Base-by-base conservation (phyloP, 2,329 filamentous ascomycete species). In the Arthrinium puccinioides region DNA sequence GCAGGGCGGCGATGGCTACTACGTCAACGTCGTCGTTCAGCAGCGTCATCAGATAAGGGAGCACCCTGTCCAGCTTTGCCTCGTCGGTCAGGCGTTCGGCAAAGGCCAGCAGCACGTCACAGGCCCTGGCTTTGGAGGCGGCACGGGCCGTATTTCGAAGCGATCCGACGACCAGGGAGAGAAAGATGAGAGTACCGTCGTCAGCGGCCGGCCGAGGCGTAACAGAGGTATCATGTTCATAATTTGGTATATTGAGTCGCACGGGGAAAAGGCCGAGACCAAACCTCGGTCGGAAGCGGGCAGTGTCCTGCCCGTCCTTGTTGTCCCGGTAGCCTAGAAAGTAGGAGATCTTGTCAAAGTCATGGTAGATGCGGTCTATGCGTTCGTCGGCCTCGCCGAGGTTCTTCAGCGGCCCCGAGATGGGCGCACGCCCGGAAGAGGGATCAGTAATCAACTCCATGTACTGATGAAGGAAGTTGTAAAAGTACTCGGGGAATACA, bases 281-380 rank as follows among this genome's bases (percentile, higher is more conserved):
- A 8, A 78, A 67, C 27, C 70, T 64, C 3, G 66, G 63, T 4
- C 66, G 61, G 4, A 66, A 56, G 18, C 62, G 54, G 20, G 51
- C 48, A 15, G 52, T 43, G 16, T 55, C 47, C 1, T 47, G 38
- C 4, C 47, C 39, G 9, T 55, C 47, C 11, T 60, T 53, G 3
- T 70, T 70, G 29, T 79, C 69, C 20, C 77, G 74, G 43, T 87
- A 87, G 11, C 87, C 89, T 2, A 98, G 72, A 40, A 95, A 94
- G 55, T 94, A 94, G 0, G 90, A 88, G 36, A 98, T 95, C 59
- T 97, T 98, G 59, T 98, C 92, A 62, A 96, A 97, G 54, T 98
- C 92, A 49, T 85, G 79, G 54, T 85, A 97, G 1, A 98, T 82
- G 29, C 88, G 79, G 51, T 97, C 87, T 52, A 98, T 97, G 28